phyloP scores from a whole-genome alignment of 2,329 filamentous ascomycete genomes.

The Diaporthe vaccinii region DNA sequence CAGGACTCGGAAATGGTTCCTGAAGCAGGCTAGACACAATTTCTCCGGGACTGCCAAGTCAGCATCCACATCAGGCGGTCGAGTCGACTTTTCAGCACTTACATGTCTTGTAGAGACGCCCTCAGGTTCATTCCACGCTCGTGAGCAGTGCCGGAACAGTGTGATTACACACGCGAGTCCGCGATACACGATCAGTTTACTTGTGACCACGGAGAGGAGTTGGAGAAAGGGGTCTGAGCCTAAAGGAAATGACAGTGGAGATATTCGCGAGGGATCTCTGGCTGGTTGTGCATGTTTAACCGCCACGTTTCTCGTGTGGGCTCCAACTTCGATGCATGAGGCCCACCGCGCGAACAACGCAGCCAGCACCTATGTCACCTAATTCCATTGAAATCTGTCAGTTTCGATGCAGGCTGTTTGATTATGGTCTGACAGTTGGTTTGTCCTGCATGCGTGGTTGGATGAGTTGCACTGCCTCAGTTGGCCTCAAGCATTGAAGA shows the following conservation, averaged over 20 bases:
- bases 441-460: conserved; percentile 5
- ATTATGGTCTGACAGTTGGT: background rate
- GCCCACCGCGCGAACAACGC: background rate
- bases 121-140: background rate
- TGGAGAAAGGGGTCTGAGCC: conserved; percentile 18
- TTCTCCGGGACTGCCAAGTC: background rate
- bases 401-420: background rate
- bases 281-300: conserved; percentile 19
- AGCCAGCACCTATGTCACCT: background rate
- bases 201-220: background rate
- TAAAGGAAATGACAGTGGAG: conserved; percentile 5
- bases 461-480: conserved; percentile 20
- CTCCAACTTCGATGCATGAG: conserved; percentile 3
- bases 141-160: background rate
- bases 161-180: background rate
- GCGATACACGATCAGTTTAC: background rate
- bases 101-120: background rate
- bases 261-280: background rate
- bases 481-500: conserved; percentile 16
- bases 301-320: background rate
- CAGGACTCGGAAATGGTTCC: background rate
- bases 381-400: background rate
- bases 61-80: background rate
- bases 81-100: background rate
- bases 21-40: background rate